phyloP scores from a whole-genome alignment of 208 protist species.

The Vickermania ingenoplastis region DNA sequence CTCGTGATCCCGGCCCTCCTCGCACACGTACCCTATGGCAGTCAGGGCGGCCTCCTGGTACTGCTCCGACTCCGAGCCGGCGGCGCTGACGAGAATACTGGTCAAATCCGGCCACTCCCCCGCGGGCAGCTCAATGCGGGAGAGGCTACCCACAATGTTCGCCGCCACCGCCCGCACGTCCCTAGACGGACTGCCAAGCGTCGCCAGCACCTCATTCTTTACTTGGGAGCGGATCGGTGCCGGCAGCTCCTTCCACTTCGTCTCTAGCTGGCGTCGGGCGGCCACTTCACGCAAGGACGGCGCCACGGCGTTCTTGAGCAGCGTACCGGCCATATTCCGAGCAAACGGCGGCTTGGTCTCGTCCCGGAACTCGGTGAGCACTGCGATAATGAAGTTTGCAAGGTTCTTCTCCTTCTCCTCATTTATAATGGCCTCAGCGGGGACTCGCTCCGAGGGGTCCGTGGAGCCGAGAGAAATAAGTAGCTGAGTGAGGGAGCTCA shows the following conservation, averaged over 20 bases:
- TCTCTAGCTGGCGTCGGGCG: slow-evolving; percentile 47
- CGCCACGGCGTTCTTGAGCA: slow-evolving; percentile 94
- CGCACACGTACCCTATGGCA: slow-evolving; percentile 95
- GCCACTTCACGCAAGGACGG: slow-evolving; percentile 74
- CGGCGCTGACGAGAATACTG: slow-evolving; percentile 67
- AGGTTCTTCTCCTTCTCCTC: slow-evolving; percentile 61
- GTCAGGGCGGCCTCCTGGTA: slow-evolving; percentile 92
- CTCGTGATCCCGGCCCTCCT: slow-evolving; percentile 83
- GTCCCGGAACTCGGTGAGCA: slow-evolving; percentile 88
- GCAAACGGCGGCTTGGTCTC: slow-evolving; percentile 71
- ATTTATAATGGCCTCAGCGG: slow-evolving; percentile 63
- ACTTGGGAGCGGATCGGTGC: slow-evolving; percentile 45
- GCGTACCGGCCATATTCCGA: slow-evolving; percentile 87
- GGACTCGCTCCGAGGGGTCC: slow-evolving; percentile 56
- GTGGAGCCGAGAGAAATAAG: slow-evolving; percentile 54
- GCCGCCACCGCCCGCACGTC: slow-evolving; percentile 89
- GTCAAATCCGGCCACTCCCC: slow-evolving; percentile 92
- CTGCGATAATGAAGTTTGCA: slow-evolving; percentile 70
- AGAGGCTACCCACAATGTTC: slow-evolving; percentile 92
- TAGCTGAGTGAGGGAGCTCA: slow-evolving; percentile 60
- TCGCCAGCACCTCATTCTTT: slow-evolving; percentile 64
- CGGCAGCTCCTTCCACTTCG: slow-evolving; percentile 54
- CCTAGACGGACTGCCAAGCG: slow-evolving; percentile 59
- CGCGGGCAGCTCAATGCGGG: slow-evolving; percentile 91
- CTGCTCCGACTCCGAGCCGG: slow-evolving; percentile 25